These are phyloP conservation scores for Sporisorium scitamineum DNA, from an alignment of 1,284 basidiomycete species.

Conservation along the genomic window DNA sequence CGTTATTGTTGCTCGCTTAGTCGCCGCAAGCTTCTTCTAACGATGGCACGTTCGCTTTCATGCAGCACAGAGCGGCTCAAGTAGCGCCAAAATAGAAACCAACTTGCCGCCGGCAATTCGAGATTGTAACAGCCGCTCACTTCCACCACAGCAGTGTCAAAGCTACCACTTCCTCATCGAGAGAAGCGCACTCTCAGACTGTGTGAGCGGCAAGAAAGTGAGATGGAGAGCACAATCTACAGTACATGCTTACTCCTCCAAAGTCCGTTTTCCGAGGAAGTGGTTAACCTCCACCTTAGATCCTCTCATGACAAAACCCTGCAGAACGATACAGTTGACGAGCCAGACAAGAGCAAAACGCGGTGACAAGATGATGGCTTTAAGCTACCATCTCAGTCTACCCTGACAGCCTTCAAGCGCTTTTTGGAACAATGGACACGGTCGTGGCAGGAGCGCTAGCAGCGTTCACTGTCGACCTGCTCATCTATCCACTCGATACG, in stretches of 20 bases:
- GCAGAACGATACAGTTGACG: too few relatives aligned
- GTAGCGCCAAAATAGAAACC: not conserved
- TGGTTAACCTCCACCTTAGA: not conserved
- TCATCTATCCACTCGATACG: slow-evolving; percentile 97
- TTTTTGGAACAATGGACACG: slow-evolving; percentile 26
- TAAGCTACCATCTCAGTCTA: too few relatives aligned
- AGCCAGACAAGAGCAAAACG: too few relatives aligned
- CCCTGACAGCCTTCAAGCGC: not conserved
- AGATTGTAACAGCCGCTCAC: not conserved
- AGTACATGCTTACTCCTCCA: not conserved
- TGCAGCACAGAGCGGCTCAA: slow-evolving; percentile 1
- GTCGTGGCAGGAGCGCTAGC: slow-evolving; percentile 62
- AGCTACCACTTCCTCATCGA: too few relatives aligned
- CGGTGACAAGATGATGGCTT: too few relatives aligned
- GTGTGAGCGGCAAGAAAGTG: too few relatives aligned
- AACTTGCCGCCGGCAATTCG: not conserved
- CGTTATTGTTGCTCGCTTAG: not conserved
- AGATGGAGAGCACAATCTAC: too few relatives aligned
- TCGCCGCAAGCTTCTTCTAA: not conserved
- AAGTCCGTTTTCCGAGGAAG: not conserved
- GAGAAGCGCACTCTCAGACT: too few relatives aligned
- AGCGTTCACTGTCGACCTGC: slow-evolving; percentile 76
- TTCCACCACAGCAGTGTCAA: not conserved
- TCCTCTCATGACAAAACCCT: not conserved
- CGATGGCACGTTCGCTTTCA: not conserved